Conservation (phyloP, 371 early-diverging fungal genomes). For the Mucor plumbeus region DNA sequence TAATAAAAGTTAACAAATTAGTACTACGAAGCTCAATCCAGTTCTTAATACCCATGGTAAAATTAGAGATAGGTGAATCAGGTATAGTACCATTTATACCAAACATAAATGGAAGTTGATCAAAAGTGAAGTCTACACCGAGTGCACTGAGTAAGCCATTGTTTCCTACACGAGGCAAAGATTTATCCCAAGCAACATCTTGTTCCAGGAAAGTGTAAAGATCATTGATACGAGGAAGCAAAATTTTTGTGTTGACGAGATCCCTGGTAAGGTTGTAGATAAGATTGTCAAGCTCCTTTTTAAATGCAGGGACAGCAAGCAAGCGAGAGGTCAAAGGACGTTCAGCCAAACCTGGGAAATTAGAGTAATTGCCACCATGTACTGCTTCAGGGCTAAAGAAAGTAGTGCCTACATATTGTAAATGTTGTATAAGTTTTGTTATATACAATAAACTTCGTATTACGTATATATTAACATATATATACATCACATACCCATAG, state of each 20-base stretch:
- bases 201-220: conserved; percentile 19
- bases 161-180: conserved; percentile 20
- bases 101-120: background rate
- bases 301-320: conserved; percentile 23
- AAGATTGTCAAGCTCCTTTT: conserved; percentile 9
- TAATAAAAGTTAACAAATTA: conserved; percentile 11
- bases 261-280: conserved; percentile 12
- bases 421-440: too few relatives aligned
- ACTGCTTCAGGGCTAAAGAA: conserved; percentile 6
- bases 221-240: conserved; percentile 25
- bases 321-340: conserved; percentile 37
- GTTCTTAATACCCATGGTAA: conserved; percentile 9
- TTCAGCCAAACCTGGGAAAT: conserved; percentile 24
- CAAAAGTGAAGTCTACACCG: background rate
- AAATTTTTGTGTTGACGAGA: conserved; percentile 13
- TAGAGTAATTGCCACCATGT: conserved; percentile 29
- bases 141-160: background rate
- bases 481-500: conserved; percentile 21
- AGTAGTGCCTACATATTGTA: background rate
- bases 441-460: too few relatives aligned
- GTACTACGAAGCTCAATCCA: conserved; percentile 15
- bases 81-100: background rate
- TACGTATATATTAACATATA: too few relatives aligned
- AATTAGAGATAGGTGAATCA: conserved; percentile 2
- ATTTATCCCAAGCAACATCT: conserved; percentile 37